Evolutionary conservation across 345 rosid species (phyloP).

Genomic region (Sonneratia alba): DNA sequence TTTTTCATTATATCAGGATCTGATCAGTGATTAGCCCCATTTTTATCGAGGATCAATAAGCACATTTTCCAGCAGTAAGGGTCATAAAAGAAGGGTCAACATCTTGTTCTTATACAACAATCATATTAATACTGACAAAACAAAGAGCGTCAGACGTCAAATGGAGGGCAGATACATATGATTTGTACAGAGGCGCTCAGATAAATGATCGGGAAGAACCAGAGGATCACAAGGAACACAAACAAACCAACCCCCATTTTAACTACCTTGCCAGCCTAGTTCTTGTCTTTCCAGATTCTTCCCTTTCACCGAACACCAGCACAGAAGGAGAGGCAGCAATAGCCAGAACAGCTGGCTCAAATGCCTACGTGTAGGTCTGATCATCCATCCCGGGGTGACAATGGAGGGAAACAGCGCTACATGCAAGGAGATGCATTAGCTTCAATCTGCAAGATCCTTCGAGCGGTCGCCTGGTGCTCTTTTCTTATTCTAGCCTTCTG

Average conservation of each 20-base stretch:
- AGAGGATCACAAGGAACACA: conserved; percentile 7
- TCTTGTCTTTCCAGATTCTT: conserved; percentile 28
- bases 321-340: conserved; percentile 21
- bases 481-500: conserved; percentile 34
- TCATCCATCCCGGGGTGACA: conserved; percentile 50
- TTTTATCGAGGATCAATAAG: no score
- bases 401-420: conserved; percentile 68
- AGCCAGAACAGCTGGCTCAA: conserved; percentile 4
- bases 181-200: conserved; percentile 24
- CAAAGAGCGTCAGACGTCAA: background rate
- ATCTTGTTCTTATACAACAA: background rate
- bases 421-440: conserved; percentile 7
- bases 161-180: background rate
- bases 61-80: no score
- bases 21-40: no score
- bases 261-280: conserved; percentile 9
- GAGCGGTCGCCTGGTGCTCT: conserved; percentile 39
- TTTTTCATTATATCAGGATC: no score
- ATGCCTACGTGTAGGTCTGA: conserved; percentile 16
- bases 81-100: no score
- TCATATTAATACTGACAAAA: background rate
- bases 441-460: conserved; percentile 40
- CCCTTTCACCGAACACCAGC: conserved; percentile 13
- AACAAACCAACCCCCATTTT: conserved; percentile 1
- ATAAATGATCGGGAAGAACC: conserved; percentile 34